Base-by-base conservation (phyloP, 192 early-diverging fungal genomes). In the Pilobolus umbonatus region DNA sequence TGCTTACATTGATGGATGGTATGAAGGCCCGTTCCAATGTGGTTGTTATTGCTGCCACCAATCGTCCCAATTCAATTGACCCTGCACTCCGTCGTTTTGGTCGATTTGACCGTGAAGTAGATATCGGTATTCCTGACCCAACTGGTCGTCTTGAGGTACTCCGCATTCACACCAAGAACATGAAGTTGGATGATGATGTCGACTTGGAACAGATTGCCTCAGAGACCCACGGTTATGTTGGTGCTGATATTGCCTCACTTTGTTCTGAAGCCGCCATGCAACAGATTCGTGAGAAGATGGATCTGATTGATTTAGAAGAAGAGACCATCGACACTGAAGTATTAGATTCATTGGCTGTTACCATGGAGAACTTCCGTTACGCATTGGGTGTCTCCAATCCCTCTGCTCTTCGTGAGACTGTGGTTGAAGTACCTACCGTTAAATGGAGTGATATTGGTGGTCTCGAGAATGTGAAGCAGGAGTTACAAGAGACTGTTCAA, bases 201-300 rank as follows among this genome's bases (percentile, higher is more conserved):
- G 95, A 99, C 71, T 73, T 99, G 46, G 94, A 98, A 68, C 89
- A 93, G 74, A 94, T 99, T 67, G 95, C 96, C 19, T 78, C 91
- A 1, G 94, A 99, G 72, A 98, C 95, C 19, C 96, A 98, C 73
- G 96, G 96, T 57, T 93, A 89, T 74, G 95, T 98, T 39, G 96
- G 96, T 61, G 90, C 95, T 22, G 96, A 99, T 80, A 75, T 98
- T 61, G 95, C 95, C 25, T 91, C 93, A 7, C 84, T 99, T 62
- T 98, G 95, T 76, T 98, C 96, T 17, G 96, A 98, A 77, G 96
- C 95, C n/a, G 96, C 96, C 32, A 98, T 98, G 93, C 95, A 98
- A 77, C 95, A 98, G 75, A 99, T 98, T 68, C 92, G 95, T 67
- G 96, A 95, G 67, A 99, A 98, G 86, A 97, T 98, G 95, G 95